Evolutionary conservation across 441 rosid genomes (phyloP).

Genomic region (Corymbia calophylla): DNA sequence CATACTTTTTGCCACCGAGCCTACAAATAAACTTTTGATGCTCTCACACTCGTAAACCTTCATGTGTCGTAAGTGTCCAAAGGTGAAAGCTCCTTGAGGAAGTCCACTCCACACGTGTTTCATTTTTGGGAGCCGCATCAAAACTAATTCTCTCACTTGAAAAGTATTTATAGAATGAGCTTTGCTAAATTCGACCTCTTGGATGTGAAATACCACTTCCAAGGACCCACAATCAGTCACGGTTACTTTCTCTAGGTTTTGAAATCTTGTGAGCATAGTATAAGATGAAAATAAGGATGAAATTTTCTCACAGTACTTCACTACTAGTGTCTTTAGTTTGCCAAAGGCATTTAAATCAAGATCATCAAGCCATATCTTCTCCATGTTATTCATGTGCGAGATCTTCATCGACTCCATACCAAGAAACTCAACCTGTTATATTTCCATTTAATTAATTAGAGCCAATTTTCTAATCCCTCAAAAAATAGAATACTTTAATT

Average conservation of each 20-base stretch:
- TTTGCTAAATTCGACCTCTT: neutral
- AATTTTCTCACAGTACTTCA: neutral
- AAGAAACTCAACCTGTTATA: neutral
- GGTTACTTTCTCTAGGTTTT: neutral
- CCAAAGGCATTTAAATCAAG: neutral
- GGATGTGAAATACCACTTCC: neutral
- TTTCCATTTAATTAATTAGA: too few species aligned
- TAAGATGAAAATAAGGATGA: neutral
- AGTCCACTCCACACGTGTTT: too few species aligned
- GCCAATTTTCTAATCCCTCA: rapidly evolving
- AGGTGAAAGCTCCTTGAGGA: too few species aligned
- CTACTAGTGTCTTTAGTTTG: neutral
- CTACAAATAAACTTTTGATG: too few species aligned
- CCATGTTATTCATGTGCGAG: neutral
- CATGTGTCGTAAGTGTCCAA: neutral
- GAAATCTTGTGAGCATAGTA: neutral
- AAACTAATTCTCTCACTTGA: neutral
- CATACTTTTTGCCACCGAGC: neutral
- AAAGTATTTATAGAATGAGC: neutral
- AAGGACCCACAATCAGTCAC: neutral
- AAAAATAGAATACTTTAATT: too few species aligned
- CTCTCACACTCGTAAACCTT: rapidly evolving
- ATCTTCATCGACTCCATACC: rapidly evolving
- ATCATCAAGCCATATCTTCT: neutral
- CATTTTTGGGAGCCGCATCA: neutral